These are phyloP conservation scores for Macrolepiota fuliginosa DNA, from an alignment of 768 basidiomycete species.

Conservation along the genomic window DNA sequence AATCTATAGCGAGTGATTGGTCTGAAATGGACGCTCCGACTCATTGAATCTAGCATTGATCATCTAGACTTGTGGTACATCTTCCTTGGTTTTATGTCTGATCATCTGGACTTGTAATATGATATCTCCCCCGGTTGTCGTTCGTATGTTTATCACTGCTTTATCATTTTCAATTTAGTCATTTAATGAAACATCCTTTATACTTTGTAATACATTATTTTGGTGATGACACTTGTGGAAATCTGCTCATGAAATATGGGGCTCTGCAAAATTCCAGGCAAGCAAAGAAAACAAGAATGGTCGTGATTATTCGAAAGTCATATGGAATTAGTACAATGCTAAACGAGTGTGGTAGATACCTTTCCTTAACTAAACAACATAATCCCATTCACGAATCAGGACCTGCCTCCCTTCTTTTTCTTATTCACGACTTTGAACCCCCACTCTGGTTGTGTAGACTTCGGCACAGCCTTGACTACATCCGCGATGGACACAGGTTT, in stretches of 20 bases:
- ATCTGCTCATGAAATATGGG: not conserved
- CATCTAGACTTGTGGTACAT: not conserved
- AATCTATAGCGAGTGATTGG: conserved; percentile 7
- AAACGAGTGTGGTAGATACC: conserved; percentile 9
- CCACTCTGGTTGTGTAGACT: conserved; percentile 75
- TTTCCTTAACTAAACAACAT: not conserved
- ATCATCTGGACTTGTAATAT: not conserved
- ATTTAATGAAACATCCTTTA: too few species aligned
- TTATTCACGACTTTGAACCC: conserved; percentile 93
- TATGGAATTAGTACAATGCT: conserved; percentile 4
- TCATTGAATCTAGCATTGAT: not conserved
- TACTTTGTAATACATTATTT: too few species aligned
- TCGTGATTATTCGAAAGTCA: not conserved
- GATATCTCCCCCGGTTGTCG: too few species aligned
- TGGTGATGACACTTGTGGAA: too few species aligned
- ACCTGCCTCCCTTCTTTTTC: conserved; percentile 83
- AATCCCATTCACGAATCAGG: conserved; percentile 29
- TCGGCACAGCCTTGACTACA: conserved; percentile 87
- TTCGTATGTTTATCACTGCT: too few species aligned
- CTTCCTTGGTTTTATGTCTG: not conserved
- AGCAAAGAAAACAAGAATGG: not conserved
- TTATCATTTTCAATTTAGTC: too few species aligned
- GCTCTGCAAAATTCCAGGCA: not conserved
- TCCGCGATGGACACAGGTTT: conserved; percentile 79
- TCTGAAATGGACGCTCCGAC: not conserved